Conservation (phyloP, 192 early-diverging fungal genomes). For the Coemansia sp. region DNA sequence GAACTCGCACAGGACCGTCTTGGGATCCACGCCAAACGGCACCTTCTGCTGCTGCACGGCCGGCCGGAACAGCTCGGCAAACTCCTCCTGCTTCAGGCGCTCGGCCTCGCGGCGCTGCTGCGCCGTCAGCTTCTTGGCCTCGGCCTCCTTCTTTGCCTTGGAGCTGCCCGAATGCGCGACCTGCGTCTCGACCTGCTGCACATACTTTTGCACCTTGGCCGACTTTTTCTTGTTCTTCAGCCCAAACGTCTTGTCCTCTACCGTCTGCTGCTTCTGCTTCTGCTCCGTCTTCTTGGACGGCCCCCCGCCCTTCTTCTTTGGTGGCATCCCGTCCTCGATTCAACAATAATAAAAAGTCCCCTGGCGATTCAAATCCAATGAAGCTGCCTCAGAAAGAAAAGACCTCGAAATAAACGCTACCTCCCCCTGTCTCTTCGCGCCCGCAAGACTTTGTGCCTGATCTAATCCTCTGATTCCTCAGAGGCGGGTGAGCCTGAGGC, state of each 20-base stretch:
- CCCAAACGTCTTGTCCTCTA: slow-evolving; percentile 97
- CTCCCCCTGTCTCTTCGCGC: no score
- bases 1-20: slow-evolving; percentile 85
- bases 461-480: no score
- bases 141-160: slow-evolving; percentile 46
- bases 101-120: slow-evolving; percentile 69
- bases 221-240: slow-evolving; percentile 99
- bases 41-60: slow-evolving; percentile 89
- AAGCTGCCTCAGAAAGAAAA: not conserved
- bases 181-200: slow-evolving; percentile 86
- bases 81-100: slow-evolving; percentile 83
- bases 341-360: not conserved
- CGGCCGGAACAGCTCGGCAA: slow-evolving; percentile 86
- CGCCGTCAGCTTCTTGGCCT: slow-evolving; percentile 57
- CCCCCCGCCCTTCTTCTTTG: slow-evolving; percentile 56
- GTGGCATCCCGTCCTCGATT: slow-evolving; percentile 63
- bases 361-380: not conserved
- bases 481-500: no score
- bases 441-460: no score
- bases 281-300: slow-evolving; percentile 53
- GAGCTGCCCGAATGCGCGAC: slow-evolving; percentile 55
- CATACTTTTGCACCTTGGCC: slow-evolving; percentile 82
- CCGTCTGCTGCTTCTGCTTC: slow-evolving; percentile 70
- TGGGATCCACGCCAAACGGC: slow-evolving; percentile 96
- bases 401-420: no score